phyloP scores from a whole-genome alignment of 768 basidiomycete genomes.

The Termitomyces sp. region DNA sequence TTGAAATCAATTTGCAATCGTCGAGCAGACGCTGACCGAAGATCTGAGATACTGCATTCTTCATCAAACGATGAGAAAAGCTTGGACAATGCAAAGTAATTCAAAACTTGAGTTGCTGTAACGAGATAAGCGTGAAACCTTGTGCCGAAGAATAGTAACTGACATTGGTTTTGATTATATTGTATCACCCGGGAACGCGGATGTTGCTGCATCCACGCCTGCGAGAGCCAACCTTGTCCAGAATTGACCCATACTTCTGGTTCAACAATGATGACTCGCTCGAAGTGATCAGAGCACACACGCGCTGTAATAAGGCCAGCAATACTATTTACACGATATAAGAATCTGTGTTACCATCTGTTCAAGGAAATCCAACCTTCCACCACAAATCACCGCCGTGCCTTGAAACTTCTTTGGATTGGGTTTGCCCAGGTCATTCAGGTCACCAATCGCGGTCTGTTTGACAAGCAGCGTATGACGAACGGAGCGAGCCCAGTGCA shows the following conservation, averaged over 20 bases:
- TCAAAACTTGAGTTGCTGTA: slow-evolving; percentile 1
- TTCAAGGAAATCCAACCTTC: not conserved
- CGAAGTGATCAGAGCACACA: slow-evolving; percentile 29
- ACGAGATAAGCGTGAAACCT: not conserved
- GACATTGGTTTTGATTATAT: slow-evolving; percentile 21
- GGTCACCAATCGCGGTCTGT: not conserved
- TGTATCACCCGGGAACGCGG: slow-evolving; percentile 22
- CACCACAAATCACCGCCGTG: slow-evolving; percentile 1
- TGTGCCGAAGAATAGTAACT: not conserved
- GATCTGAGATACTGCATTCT: not conserved
- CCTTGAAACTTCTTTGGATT: not conserved
- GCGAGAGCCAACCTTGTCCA: slow-evolving; percentile 15
- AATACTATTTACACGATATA: slow-evolving; percentile 16
- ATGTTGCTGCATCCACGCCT: slow-evolving; percentile 15
- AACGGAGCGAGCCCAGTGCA: not conserved
- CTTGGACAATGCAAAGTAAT: slow-evolving; percentile 1
- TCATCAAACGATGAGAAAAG: not conserved
- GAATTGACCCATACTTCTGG: slow-evolving; percentile 25
- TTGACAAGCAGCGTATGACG: not conserved
- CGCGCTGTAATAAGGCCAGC: slow-evolving; percentile 27
- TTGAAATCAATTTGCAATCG: not conserved
- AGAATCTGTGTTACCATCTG: not conserved
- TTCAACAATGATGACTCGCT: slow-evolving; percentile 27
- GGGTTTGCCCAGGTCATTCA: not conserved
- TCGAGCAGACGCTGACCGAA: not conserved